Evolutionary conservation across 2,329 filamentous ascomycete species (phyloP).

Genomic region (Colletotrichum graminicola): DNA sequence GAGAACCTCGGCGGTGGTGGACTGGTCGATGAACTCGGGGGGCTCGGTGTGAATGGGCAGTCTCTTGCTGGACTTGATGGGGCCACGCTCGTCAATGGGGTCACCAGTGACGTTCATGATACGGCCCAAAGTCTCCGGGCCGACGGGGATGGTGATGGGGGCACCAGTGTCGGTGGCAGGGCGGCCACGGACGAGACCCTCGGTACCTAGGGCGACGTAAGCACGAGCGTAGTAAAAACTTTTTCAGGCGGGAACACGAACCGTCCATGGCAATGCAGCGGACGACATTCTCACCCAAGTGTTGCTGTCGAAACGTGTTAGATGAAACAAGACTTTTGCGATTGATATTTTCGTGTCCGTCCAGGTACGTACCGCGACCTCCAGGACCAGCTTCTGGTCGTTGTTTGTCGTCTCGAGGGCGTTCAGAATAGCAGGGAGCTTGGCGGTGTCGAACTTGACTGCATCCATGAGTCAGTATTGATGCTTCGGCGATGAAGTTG

Average conservation of each 20-base stretch:
- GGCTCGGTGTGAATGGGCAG: constrained; percentile 94
- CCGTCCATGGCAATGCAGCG: constrained; percentile 99
- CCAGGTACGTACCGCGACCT: constrained; percentile 83
- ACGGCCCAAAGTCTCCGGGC: constrained; percentile 91
- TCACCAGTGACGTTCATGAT: constrained; percentile 99
- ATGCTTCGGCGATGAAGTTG: constrained; percentile 19
- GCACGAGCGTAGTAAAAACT: constrained; percentile 42
- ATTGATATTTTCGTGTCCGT: constrained; percentile 19
- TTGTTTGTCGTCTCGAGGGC: constrained; percentile 92
- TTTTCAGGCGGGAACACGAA: constrained; percentile 61
- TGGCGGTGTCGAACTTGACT: constrained; percentile 97
- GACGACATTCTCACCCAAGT: constrained; percentile 99
- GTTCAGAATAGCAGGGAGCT: constrained; percentile 97
- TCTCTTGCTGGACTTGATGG: constrained; percentile 92
- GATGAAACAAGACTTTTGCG: constrained; percentile 38
- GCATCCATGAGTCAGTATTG: constrained; percentile 43
- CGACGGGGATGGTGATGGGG: constrained; percentile 97
- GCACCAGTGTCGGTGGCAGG: constrained; percentile 88
- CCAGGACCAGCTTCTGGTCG: constrained; percentile 93
- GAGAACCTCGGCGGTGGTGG: constrained; percentile 94
- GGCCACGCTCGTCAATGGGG: constrained; percentile 99
- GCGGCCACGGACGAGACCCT: constrained; percentile 97
- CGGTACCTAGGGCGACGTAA: constrained; percentile 77
- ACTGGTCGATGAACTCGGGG: constrained; percentile 93
- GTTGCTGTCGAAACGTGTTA: constrained; percentile 78